These are phyloP conservation scores for Apiotrichum domesticum DNA, from an alignment of 1,284 basidiomycete species.

Conservation along the genomic window DNA sequence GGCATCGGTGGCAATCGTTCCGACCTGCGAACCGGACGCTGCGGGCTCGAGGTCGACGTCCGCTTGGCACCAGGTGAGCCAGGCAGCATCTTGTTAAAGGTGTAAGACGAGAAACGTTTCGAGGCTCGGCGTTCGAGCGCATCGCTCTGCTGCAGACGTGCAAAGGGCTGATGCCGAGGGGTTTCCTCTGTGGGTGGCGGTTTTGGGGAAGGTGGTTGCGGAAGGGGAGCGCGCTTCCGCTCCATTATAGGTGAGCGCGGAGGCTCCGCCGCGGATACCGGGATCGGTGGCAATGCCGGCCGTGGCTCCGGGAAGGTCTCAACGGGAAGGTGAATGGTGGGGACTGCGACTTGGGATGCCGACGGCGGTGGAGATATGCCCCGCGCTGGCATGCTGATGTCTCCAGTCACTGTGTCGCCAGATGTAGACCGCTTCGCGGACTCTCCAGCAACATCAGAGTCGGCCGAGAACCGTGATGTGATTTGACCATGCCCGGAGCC, in stretches of 20 bases:
- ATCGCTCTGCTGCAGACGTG: slow-evolving; percentile 80
- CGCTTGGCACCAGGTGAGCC: slow-evolving; percentile 46
- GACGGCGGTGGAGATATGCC: neutral
- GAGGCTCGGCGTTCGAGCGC: slow-evolving; percentile 85
- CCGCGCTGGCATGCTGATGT: neutral
- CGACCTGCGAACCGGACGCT: slow-evolving; percentile 35
- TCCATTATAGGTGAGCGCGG: neutral
- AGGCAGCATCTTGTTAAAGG: slow-evolving; percentile 85
- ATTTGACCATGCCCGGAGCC: slow-evolving; percentile 20
- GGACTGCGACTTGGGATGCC: neutral
- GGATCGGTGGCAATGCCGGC: slow-evolving; percentile 1
- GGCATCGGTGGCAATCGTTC: slow-evolving; percentile 36
- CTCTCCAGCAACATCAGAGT: slow-evolving; percentile 31
- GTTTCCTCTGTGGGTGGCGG: slow-evolving; percentile 1
- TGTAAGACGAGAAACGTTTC: slow-evolving; percentile 93
- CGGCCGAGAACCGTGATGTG: slow-evolving; percentile 36
- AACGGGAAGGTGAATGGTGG: neutral
- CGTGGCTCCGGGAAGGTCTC: neutral
- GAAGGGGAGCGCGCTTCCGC: neutral
- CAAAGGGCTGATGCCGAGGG: slow-evolving; percentile 56
- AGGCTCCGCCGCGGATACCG: slow-evolving; percentile 39
- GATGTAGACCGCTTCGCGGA: neutral
- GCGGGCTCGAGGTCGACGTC: slow-evolving; percentile 26
- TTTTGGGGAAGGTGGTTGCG: neutral
- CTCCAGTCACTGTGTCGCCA: neutral